phyloP scores from a whole-genome alignment of 2,329 filamentous ascomycete genomes.

The Beauveria varroae region DNA sequence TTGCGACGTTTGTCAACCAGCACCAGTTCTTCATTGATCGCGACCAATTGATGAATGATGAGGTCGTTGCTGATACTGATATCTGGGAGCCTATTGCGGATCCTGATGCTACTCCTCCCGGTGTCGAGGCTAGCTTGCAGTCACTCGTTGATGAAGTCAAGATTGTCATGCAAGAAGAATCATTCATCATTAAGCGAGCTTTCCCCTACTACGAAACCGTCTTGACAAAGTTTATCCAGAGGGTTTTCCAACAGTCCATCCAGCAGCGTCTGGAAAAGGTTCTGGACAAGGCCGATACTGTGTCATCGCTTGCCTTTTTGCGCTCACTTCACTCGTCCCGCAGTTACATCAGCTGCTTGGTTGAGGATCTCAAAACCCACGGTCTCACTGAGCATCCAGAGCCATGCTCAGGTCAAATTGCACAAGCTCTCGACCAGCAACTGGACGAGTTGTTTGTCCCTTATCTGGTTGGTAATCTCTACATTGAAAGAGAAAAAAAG shows the following conservation, averaged over 20 bases:
- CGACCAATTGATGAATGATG: conserved; percentile 83
- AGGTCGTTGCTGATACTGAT: conserved; percentile 66
- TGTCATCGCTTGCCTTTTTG: conserved; percentile 87
- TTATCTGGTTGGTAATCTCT: conserved; percentile 60
- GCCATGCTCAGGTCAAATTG: conserved; percentile 76
- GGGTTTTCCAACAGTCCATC: conserved; percentile 96
- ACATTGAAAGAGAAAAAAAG: conserved; percentile 61
- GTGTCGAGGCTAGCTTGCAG: conserved; percentile 86
- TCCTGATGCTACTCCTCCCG: conserved; percentile 84
- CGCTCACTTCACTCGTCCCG: conserved; percentile 85
- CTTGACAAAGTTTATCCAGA: conserved; percentile 83
- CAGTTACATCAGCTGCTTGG: conserved; percentile 76
- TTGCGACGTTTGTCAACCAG: conserved; percentile 94
- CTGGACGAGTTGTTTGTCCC: conserved; percentile 71
- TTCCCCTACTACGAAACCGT: conserved; percentile 97
- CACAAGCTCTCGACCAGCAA: conserved; percentile 65
- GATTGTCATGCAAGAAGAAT: conserved; percentile 94
- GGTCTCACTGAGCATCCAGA: conserved; percentile 94
- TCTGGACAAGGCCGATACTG: conserved; percentile 83
- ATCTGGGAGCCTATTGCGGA: conserved; percentile 91
- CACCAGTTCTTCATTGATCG: conserved; percentile 99
- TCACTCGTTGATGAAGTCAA: conserved; percentile 90
- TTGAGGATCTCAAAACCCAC: conserved; percentile 90
- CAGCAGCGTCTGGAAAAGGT: conserved; percentile 95
- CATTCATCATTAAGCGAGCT: conserved; percentile 89